Evolutionary conservation across 2,329 filamentous ascomycete genomes (phyloP).

Genomic region (Curvularia sp.): DNA sequence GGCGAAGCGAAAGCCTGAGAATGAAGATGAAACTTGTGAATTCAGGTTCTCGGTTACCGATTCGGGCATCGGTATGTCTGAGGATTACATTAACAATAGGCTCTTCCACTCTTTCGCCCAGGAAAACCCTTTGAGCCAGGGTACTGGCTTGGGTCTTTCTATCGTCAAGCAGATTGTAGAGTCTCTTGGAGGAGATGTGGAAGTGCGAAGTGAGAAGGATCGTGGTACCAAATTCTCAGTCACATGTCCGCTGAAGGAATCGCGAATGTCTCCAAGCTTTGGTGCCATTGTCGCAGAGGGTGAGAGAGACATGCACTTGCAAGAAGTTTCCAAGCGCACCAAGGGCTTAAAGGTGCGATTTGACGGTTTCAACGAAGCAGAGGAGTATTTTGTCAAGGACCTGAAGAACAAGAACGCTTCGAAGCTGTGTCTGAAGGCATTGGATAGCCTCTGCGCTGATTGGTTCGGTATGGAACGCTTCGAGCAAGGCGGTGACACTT

Average conservation of each 20-base stretch:
- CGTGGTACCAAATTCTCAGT: slow-evolving; percentile 50
- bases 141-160: slow-evolving; percentile 50
- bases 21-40: slow-evolving; percentile 37
- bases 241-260: slow-evolving; percentile 44
- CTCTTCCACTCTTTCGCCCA: slow-evolving; percentile 52
- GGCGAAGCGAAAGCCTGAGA: slow-evolving; percentile 29
- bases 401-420: slow-evolving; percentile 45
- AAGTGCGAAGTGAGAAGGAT: slow-evolving; percentile 47
- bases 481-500: slow-evolving; percentile 19
- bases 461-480: slow-evolving; percentile 48
- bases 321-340: slow-evolving; percentile 39
- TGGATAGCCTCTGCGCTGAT: slow-evolving; percentile 43
- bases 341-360: slow-evolving; percentile 42
- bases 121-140: slow-evolving; percentile 50
- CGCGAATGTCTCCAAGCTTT: slow-evolving; percentile 41
- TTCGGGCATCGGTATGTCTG: slow-evolving; percentile 52
- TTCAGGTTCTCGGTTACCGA: slow-evolving; percentile 47
- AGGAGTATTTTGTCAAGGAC: slow-evolving; percentile 42
- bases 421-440: slow-evolving; percentile 41
- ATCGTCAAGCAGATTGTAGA: slow-evolving; percentile 52
- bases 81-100: slow-evolving; percentile 49
- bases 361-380: slow-evolving; percentile 45
- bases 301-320: slow-evolving; percentile 34
- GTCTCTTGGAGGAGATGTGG: slow-evolving; percentile 48
- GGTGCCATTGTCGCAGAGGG: slow-evolving; percentile 30